Evolutionary conservation across 371 early-diverging fungal genomes (phyloP), one percentile per base, ranked within the genome.

Genomic region (Mucor velutinosus): DNA sequence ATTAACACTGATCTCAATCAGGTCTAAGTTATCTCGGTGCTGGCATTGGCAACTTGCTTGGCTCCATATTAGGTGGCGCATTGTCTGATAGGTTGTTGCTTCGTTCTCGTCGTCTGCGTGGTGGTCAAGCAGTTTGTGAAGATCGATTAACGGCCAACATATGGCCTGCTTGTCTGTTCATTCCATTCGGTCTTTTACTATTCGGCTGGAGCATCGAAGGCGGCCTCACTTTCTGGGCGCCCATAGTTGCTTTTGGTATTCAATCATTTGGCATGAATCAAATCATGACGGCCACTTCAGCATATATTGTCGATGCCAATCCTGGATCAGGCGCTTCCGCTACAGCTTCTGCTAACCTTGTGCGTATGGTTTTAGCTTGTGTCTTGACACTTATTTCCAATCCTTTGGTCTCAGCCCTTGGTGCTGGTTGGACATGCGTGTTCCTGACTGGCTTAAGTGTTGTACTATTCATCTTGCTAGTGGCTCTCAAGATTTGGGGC

Each of bases 261-360:
- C 75, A 78, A 57, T 76, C 77, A 37, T 84, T 84, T 71, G 85
- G 79, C 12, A 82, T 81, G 79, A 74, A 74, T 25, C 85, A 80
- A 33, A 63, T 77, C 8, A 63, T 80, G 35, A 64, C 82, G 14
- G 66, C 80, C 7, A 71, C 74, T 19, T 61, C 81, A 1, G 80
- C 83, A 23, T 84, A 84, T 41, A 41, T 81, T 3, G 82, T 84
- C 5, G 82, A 82, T 53, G 68, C 75, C 6, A 72, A 79, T 10
- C 79, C 79, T 17, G 81, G 85, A 4, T 66, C 73, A 17, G 85
- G 83, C 6, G 78, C 83, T 7, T 76, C 81, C 7, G 78, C 76
- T 21, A 81, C 79, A 8, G 83, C 85, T 0, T 76, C 81, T 3
- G 76, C 71, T 37, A 84, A 82, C 58, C 73, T 85, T 19, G 64